Base-by-base conservation (phyloP, 345 rosid species). In the Salix arbutifolia region DNA sequence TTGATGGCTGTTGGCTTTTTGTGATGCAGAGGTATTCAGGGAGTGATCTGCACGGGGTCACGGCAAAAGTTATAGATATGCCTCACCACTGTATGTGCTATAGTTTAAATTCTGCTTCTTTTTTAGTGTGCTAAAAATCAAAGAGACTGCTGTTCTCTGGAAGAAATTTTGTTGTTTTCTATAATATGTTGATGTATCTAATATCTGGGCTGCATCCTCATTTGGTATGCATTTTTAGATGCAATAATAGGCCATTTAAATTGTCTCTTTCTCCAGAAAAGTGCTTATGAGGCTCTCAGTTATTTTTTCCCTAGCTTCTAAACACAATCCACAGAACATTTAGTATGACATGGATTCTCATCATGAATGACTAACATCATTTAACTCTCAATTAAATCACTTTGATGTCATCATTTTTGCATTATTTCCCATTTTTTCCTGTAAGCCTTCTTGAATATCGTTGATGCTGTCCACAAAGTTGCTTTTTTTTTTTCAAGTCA, bases 11-110 rank as follows among this genome's bases (percentile, higher is more conserved):
- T 46, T 53, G 70, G 33, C 71, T 68, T 77, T 65, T 71, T 21
- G 76, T 80, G 64, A 66, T 66, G 75, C 86, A 93, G 99, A 89
- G 92, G 78, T 96, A 89, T 83, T 90, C 98, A 0, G 97, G 94
- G 75, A 85, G 88, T 78, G 97, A 93, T 91, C 75, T 96, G 81
- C 95, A 81, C 80, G 99, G 97, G 50, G 91, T 96, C 79, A 93
- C 94, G 13, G 96, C 97, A 67, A 91, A 93, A 85, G 87, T 93
- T 42, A 69, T 90, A 25, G 95, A 93, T 76, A 88, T 96, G 98
- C 98, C 98, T 81, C 97, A 86, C 81, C 89, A 78, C 78, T 93
- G 99, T 96, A 92, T 65, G 98, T 88, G 71, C 58, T 71, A 8
- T n/a, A 48, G 28, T 10, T 58, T 66, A 12, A 30, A 28, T 50